These are phyloP conservation scores for Starmerella stellata DNA, from an alignment of 805 yeast genomes.

Conservation along the genomic window DNA sequence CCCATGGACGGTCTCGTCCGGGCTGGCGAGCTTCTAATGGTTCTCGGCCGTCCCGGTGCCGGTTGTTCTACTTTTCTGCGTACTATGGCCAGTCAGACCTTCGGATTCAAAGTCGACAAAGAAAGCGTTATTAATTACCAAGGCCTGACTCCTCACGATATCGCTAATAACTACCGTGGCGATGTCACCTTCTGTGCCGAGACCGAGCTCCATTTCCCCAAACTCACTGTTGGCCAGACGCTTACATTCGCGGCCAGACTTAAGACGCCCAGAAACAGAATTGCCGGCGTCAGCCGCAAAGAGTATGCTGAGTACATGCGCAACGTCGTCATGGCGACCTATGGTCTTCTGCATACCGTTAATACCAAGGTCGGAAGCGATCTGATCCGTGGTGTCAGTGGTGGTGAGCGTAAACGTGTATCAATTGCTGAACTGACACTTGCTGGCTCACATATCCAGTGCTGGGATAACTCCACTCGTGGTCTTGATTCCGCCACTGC, in stretches of 20 bases:
- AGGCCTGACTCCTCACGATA: constrained; percentile 40
- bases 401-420: constrained; percentile 76
- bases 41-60: constrained; percentile 60
- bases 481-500: constrained; percentile 79
- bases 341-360: constrained; percentile 43
- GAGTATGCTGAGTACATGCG: constrained; percentile 33
- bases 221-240: constrained; percentile 57
- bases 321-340: constrained; percentile 35
- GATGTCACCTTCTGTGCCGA: constrained; percentile 29
- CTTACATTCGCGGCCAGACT: constrained; percentile 50
- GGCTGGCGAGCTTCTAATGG: constrained; percentile 54
- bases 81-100: constrained; percentile 42
- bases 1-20: constrained; percentile 28
- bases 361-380: constrained; percentile 46
- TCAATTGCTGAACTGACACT: constrained; percentile 64
- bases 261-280: constrained; percentile 42
- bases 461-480: constrained; percentile 73
- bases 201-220: constrained; percentile 59
- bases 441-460: constrained; percentile 42
- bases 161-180: constrained; percentile 39
- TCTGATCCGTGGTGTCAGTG: constrained; percentile 54
- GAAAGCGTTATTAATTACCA: constrained; percentile 42
- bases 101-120: constrained; percentile 29
- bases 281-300: constrained; percentile 29
- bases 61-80: constrained; percentile 60